A percentile compares a stretch with the other conserved stretches of the same genome.
phyloP scores from a whole-genome alignment of 257 asterid genomes.

The Solanum corneliomulleri region DNA sequence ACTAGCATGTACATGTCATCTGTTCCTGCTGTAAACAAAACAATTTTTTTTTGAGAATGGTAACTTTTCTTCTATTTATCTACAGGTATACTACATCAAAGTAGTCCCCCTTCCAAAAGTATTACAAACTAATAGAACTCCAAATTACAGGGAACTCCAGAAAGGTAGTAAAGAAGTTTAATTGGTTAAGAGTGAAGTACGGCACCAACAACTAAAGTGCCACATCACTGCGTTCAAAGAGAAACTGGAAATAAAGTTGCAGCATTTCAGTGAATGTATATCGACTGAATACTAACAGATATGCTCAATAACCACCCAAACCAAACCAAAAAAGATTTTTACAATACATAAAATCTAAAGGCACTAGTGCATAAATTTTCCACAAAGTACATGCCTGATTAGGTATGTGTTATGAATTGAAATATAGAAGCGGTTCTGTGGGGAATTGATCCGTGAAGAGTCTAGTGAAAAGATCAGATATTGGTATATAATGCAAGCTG shows the following conservation, averaged over 20 bases:
- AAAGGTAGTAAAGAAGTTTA: neutral
- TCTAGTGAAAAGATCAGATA: too few species aligned
- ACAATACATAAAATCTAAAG: neutral
- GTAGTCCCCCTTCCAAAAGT: neutral
- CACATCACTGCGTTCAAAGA: neutral
- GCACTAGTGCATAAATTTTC: neutral
- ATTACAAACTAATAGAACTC: neutral
- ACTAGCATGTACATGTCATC: slow-evolving; percentile 50
- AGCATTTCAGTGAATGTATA: neutral
- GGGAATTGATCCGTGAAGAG: too few species aligned
- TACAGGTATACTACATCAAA: neutral
- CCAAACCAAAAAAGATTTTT: neutral
- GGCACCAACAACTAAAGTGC: neutral
- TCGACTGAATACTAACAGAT: neutral
- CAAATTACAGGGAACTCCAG: neutral
- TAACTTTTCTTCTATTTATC: neutral
- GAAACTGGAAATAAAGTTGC: neutral
- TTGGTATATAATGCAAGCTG: too few species aligned
- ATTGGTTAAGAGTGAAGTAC: neutral
- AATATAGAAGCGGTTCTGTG: too few species aligned
- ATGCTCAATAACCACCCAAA: neutral
- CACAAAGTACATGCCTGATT: neutral
- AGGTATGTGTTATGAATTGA: neutral
- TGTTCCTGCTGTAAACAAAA: slow-evolving; percentile 63
- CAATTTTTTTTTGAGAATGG: neutral